Evolutionary conservation across 2,329 filamentous ascomycete genomes (phyloP), one percentile per base, ranked within the genome.

Genomic region (Pestalotiopsis sp.): DNA sequence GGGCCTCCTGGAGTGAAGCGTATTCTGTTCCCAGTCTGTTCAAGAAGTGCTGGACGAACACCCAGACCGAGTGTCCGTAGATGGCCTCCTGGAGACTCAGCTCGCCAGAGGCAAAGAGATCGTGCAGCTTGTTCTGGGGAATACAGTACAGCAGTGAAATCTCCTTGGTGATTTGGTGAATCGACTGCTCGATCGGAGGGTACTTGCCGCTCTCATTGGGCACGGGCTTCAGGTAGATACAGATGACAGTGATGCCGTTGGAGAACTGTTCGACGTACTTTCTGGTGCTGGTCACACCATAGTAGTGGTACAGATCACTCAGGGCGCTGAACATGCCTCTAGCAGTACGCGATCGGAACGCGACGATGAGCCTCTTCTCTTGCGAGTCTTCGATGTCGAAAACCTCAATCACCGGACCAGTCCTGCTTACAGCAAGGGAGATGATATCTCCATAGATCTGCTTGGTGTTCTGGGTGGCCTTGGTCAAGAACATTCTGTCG

Each of bases 241-340:
- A 98, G 87, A 98, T 97, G 81, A 98, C 92, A 14, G 94, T 97
- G 79, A 98, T 97, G 71, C 96, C 96, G 81, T 99, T 99, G 77
- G 95, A 96, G 86, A 99, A 99, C 83, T 98, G 96, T 83, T 99
- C 93, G 62, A 99, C 93, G 78, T 99, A 99, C 84, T 99, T 99
- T 75, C 96, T 89, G 36, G 96, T 96, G 77, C 93, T 97, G 2
- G 96, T 99, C 70, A 98, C 88, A 58, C 96, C 95, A 78, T 99
- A 99, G 88, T 98, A 98, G 84, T 99, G 96, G 85, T 99, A 99
- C 49, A 99, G 86, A 80, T 98, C 95, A 72, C 93, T 97, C 75
- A 99, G 84, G 36, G 96, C 94, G 75, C 95, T 97, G 87, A 99
- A 99, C 76, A 99, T 86, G 71, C 96, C 96, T 74, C 94, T 88